Evolutionary conservation across 768 basidiomycete genomes (phyloP), one percentile per base, ranked within the genome.

Genomic region (Chalciporus piperatus): DNA sequence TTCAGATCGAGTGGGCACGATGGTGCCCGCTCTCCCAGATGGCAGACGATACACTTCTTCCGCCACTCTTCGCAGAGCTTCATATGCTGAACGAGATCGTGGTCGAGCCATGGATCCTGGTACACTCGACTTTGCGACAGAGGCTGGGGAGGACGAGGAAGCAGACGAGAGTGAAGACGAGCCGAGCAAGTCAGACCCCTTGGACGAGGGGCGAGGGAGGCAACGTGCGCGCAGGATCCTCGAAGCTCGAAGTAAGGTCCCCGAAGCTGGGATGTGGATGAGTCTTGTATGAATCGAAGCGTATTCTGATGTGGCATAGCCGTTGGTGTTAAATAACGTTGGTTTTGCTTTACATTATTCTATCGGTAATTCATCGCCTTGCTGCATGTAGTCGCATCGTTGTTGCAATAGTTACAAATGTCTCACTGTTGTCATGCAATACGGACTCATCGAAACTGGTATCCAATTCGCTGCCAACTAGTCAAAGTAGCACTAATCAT

Each of bases 221-320:
- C 76, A 75, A 55, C 79, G 74, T 41, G 88, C 89, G 2, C 62
- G 84, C 55, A 82, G 75, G 69, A 92, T 92, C 45, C 70, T 91
- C 45, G 77, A 89, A 63, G 80, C 81, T 19, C 77, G 87, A 44
- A 85, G 80, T 57, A 77, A 80, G 66, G 56, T 90, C 22, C 89
- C 89, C 2, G 78, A 77, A 52, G 78, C 77, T 51, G 84, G 87
- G 33, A 89, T 90, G 87, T 91, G 87, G 87, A 77, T 87, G 60
- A 91, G 89, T 72, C 71, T 91, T 60, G 87, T 83, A 35, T 77
- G 52, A 65, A 33, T 43, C n/a, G 17, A 17, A 2, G 33, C 25
- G 23, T 47, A 42, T 52, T 32, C 28, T 47, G 47, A 25, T 51
- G 43, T 60, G 47, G 48, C 47, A 49, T 57, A 43, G 32, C 44